Base-by-base conservation (phyloP, 2,329 filamentous ascomycete genomes). In the Calonectria pseudoturangicola region DNA sequence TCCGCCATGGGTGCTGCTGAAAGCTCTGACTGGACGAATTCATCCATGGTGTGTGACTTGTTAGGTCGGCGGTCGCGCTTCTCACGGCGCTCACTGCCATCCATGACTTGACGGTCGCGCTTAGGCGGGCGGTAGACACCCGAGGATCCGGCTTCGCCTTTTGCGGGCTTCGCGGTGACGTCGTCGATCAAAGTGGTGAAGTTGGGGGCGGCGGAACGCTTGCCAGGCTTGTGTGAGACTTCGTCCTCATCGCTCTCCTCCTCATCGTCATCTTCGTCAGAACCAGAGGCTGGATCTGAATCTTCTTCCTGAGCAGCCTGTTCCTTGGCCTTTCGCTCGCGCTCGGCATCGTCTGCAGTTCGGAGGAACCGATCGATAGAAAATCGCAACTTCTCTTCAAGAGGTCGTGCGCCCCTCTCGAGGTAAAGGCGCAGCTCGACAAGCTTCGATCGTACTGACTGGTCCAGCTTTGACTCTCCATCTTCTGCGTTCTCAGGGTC, bases 341-440 rank as follows among this genome's bases (percentile, higher is more conserved):
- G 87, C 74, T 92, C 89, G 4, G 91, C 89, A 77, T 96, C 93
- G 73, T 98, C 94, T 43, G 95, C 95, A 0, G 95, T 94, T 75
- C 95, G 93, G 25, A 99, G 88, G 30, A 98, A 95, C 82, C 98
- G 97, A 84, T 98, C 96, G 80, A 99, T 95, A 82, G 98, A 96
- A 85, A 98, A 99, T 77, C 95, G 96, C 74, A 99, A 86, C 79
- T 96, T 94, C 77, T 93, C 93, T 85, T 99, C 97, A 18, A 98
- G 86, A 0, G 97, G 97, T 18, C 94, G 92, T 4, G 98, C 94
- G 76, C 97, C 97, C 82, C 95, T 95, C 81, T 99, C 97, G 1
- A 99, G 88, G 82, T 97, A 98, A 0, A 98, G 88, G n/a, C 96
- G 91, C 66, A 98, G 87, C 83, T 98, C 95, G 21, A 96, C 92